phyloP scores from a whole-genome alignment of 441 rosid species.

The Sinapis alba region DNA sequence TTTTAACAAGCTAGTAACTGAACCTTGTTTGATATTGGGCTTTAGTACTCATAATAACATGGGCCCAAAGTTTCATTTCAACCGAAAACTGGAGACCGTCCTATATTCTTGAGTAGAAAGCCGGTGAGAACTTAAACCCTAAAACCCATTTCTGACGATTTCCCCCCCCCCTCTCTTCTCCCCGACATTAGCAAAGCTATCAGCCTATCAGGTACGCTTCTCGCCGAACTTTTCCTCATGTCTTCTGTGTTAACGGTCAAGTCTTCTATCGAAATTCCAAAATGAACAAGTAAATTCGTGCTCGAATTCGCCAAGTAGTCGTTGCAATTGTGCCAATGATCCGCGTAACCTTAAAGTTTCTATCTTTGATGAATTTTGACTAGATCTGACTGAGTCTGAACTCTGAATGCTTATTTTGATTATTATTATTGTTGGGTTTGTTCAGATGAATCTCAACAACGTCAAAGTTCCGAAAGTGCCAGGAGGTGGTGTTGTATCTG shows the following conservation, averaged over 20 bases:
- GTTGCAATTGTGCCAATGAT: background rate
- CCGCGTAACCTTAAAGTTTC: background rate
- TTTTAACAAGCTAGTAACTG: too few relatives aligned
- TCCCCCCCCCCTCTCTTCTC: background rate
- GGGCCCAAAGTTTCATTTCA: background rate
- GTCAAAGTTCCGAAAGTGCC: background rate
- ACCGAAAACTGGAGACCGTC: background rate
- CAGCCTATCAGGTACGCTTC: background rate
- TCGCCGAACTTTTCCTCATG: background rate
- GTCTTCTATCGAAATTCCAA: background rate
- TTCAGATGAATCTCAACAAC: background rate
- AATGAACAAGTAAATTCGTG: background rate
- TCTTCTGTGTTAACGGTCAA: background rate
- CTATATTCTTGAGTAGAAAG: background rate
- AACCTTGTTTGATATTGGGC: background rate
- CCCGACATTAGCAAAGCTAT: background rate
- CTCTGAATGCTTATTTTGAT: background rate
- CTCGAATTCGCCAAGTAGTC: background rate
- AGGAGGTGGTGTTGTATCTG: background rate
- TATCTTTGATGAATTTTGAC: background rate
- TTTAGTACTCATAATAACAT: background rate
- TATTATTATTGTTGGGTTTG: background rate
- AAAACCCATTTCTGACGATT: background rate
- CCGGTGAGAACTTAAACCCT: background rate
- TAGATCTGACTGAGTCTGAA: background rate